Evolutionary conservation across 2,329 filamentous ascomycete species (phyloP), one percentile per base, ranked within the genome.

Genomic region (Curvularia spicifera): DNA sequence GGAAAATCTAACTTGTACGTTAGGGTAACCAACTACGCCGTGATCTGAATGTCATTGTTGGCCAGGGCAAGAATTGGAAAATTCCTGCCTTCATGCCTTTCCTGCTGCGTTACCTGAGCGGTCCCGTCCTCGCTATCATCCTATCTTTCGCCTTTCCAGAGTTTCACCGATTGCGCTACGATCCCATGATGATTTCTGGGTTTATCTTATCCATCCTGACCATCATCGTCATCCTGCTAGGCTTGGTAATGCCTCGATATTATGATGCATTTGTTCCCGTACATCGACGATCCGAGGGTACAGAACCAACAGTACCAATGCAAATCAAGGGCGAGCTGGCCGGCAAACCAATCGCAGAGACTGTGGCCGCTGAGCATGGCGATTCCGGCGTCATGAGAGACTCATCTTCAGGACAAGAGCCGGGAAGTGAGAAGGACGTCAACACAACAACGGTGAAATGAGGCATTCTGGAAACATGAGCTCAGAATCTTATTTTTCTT

Each of bases 11-110:
- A 60, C 31, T 22, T 7, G 5, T 2, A 20, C 2, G 39, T 12
- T 24, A 61, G 59, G 60, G 60, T 13, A 62, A 62, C 33, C 84
- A 86, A 76, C 78, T 87, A 20, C 78, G 81, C 33, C 79, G 79
- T 26, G 84, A 86, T 63, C 79, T 86, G 24, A 86, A 86, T 59
- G 66, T 80, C 4, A 81, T 85, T 29, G 80, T 87, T 22, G 83
- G 81, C 8, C 76, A 74, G 3, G 83, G 82, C 50, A 81, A 80
- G 37, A 86, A 87, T 71, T 86, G 84, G 84, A 79, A 71, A 3
- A 84, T 87, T 24, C 84, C 84, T 0, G 57, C 64, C 51, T 82
- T 85, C 67, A 83, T 83, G 75, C 80, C 81, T 0, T 69, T 81
- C 1, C 72, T 86, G 0, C 62, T 74, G 1, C 68, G 72, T n/a